Base-by-base conservation (phyloP, 768 basidiomycete species). In the Auricularia sp. region DNA sequence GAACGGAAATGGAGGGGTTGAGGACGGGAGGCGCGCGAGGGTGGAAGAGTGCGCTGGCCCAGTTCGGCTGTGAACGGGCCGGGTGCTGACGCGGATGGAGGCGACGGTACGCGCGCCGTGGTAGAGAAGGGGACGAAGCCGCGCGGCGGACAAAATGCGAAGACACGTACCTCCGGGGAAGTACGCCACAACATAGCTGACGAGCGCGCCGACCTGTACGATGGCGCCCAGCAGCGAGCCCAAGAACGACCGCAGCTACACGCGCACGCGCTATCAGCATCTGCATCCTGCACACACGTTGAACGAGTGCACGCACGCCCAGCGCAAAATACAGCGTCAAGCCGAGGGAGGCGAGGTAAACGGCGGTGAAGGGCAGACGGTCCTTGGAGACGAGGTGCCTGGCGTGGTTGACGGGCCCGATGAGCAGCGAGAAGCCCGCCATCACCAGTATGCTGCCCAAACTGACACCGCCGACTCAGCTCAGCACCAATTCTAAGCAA, bases 371-470 rank as follows among this genome's bases (percentile, higher is more conserved):
- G 0, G 91, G 91, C 16, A 96, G 80, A 36, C 93, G 84, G 70
- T 95, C 91, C 73, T 81, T 82, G 3, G 92, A 88, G 34, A 88
- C 65, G 62, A 92, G 81, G 71, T 99, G 97, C 75, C 93, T 42
- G 39, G 92, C 16, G 90, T 91, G 69, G 3, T 61, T 11, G 18
- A 71, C 3, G 34, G 18, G 36, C 14, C 64, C 33, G 47, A 42
- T 7, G 29, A 11, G 14, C n/a, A 8, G 39, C 39, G 39, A 87
- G 70, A 70, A 93, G 87, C 93, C 97, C 72, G 91, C 87, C 96
- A 99, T 98, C 74, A 98, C 95, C 36, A 99, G 84, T 65, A 93
- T 76, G 68, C 90, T 92, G 43, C 94, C 94, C 64, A 96, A 87
- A 83, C 39, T 42, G 39, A 14, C 39, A 42, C 39, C 7, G 7